phyloP scores from a whole-genome alignment of 768 basidiomycete species.

The Inosperma sp. region DNA sequence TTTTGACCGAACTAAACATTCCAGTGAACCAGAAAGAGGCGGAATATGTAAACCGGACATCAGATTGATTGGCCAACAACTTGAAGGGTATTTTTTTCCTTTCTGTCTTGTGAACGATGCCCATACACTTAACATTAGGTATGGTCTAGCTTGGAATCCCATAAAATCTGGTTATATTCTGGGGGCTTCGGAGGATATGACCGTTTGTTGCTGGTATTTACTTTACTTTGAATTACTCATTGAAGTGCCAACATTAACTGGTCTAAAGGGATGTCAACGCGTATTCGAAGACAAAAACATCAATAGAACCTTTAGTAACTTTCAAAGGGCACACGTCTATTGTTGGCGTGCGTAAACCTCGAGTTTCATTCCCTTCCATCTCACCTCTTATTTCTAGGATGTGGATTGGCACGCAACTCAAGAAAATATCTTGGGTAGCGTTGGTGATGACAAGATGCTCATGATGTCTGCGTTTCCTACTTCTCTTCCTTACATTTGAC shows the following conservation, averaged over 20 bases:
- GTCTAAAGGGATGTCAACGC: slow-evolving; percentile 83
- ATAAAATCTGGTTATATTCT: slow-evolving; percentile 77
- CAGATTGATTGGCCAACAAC: slow-evolving; percentile 80
- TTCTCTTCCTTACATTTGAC: slow-evolving; percentile 12
- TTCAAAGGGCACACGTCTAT: slow-evolving; percentile 89
- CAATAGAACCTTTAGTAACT: slow-evolving; percentile 77
- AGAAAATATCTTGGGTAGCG: slow-evolving; percentile 87
- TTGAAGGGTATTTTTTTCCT: slow-evolving; percentile 72
- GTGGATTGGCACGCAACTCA: slow-evolving; percentile 90
- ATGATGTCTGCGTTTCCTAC: slow-evolving; percentile 62
- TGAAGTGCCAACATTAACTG: slow-evolving; percentile 1
- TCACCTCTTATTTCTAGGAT: slow-evolving; percentile 50
- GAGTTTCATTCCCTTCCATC: background rate
- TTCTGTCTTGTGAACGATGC: background rate
- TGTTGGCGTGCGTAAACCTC: slow-evolving; percentile 67
- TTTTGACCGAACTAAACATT: slow-evolving; percentile 98
- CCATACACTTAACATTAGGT: slow-evolving; percentile 42
- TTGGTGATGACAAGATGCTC: slow-evolving; percentile 92
- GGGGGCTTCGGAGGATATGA: slow-evolving; percentile 93
- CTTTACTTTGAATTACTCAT: background rate
- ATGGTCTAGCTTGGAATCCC: slow-evolving; percentile 92
- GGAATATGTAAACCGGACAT: slow-evolving; percentile 90
- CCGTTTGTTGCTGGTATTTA: slow-evolving; percentile 86
- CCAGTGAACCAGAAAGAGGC: slow-evolving; percentile 84
- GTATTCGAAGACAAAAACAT: slow-evolving; percentile 72